phyloP scores from a whole-genome alignment of 106 monocot species.

The Amphibolis antarctica region DNA sequence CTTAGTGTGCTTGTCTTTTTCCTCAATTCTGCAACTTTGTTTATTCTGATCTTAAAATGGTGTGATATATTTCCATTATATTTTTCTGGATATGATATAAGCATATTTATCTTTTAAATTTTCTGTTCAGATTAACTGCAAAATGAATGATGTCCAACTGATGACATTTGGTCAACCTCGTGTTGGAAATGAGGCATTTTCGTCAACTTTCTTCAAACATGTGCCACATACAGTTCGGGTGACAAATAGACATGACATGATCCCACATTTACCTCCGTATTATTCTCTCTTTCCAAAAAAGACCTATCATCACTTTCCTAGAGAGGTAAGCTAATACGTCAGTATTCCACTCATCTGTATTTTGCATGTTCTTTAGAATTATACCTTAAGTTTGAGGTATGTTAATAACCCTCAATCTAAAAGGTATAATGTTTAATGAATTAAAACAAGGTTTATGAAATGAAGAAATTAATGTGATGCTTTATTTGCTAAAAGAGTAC shows the following conservation, averaged over 20 bases:
- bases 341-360: not conserved
- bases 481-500: no score
- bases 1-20: no score
- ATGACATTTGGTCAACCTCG: constrained; percentile 99
- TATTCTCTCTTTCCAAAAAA: constrained; percentile 61
- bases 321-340: constrained; percentile 45
- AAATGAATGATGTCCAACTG: constrained; percentile 37
- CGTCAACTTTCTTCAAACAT: constrained; percentile 49
- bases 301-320: constrained; percentile 91
- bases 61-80: no score
- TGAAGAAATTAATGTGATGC: no score
- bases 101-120: not conserved
- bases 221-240: constrained; percentile 64
- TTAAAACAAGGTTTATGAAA: no score
- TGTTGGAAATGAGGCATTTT: constrained; percentile 71
- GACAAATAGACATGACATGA: constrained; percentile 67
- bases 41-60: no score
- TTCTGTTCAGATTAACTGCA: constrained; percentile 49
- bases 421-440: no score
- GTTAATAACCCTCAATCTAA: no score
- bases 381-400: no score
- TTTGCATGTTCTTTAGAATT: not conserved
- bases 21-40: no score
- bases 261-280: constrained; percentile 95
- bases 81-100: not conserved